A percentile compares a stretch with the other conserved stretches of the same genome.
phyloP scores from a whole-genome alignment of 78 protist genomes.

The Corallochytrium limacisporum region DNA sequence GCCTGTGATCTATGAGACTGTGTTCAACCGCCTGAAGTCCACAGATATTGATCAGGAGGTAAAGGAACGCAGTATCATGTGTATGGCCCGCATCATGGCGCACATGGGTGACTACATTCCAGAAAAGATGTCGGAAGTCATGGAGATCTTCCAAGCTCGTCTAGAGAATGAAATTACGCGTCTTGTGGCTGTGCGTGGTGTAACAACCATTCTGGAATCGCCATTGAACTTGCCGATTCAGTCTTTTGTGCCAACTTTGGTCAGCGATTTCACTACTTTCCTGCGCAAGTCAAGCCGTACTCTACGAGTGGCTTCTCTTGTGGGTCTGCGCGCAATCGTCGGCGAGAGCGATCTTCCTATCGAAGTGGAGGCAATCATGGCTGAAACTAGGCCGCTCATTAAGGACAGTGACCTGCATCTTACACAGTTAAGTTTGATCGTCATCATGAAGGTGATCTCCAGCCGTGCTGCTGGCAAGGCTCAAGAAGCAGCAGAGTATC shows the following conservation, averaged over 20 bases:
- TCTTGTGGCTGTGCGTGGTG: conserved; percentile 35
- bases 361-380: not conserved
- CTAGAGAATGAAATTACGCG: conserved; percentile 79
- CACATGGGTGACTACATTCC: conserved; percentile 36
- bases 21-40: conserved; percentile 38
- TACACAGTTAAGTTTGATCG: conserved; percentile 1
- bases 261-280: conserved; percentile 1
- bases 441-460: not conserved
- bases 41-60: conserved; percentile 87
- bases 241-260: not conserved
- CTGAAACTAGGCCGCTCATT: not conserved
- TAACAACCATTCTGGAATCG: not conserved
- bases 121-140: not conserved
- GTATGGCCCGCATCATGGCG: conserved; percentile 47
- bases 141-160: conserved; percentile 44
- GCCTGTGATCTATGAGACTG: conserved; percentile 24
- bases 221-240: not conserved
- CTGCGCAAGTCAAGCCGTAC: conserved; percentile 27
- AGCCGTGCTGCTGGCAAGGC: no score
- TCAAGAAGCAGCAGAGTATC: no score
- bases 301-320: conserved; percentile 23
- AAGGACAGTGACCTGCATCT: conserved; percentile 32
- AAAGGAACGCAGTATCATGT: conserved; percentile 66
- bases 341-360: not conserved
- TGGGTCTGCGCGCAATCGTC: not conserved